Percentiles rank a stretch among this genome's conserved stretches.
These are phyloP conservation scores for Phycomyces blakesleeanus DNA, from an alignment of 192 early-diverging fungal genomes.

Conservation along the genomic window DNA sequence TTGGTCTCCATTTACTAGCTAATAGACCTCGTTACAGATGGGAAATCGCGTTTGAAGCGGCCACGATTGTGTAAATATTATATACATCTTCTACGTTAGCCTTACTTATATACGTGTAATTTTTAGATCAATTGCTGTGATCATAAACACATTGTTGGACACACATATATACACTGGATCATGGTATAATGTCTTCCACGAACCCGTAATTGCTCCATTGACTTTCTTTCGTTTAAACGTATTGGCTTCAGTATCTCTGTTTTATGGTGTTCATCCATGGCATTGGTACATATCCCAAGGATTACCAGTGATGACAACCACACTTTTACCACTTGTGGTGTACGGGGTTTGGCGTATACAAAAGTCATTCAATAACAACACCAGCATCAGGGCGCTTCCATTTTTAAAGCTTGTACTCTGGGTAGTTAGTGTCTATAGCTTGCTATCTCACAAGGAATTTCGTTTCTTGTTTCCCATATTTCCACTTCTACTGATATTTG, in stretches of 20 bases:
- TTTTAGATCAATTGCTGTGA: constrained; percentile 4
- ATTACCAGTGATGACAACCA: constrained; percentile 71
- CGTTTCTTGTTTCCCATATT: constrained; percentile 89
- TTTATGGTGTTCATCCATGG: constrained; percentile 90
- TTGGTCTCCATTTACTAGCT: constrained; percentile 59
- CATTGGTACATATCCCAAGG: constrained; percentile 90
- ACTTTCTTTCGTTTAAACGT: constrained; percentile 86
- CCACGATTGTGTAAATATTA: constrained; percentile 45
- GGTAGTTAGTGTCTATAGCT: constrained; percentile 63
- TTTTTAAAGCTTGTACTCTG: constrained; percentile 22
- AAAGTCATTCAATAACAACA: constrained; percentile 1
- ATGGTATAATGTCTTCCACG: constrained; percentile 58
- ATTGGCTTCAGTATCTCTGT: constrained; percentile 69
- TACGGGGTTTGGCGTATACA: constrained; percentile 45
- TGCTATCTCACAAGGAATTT: constrained; percentile 90
- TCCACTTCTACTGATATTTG: constrained; percentile 57
- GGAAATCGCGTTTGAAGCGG: constrained; percentile 29
- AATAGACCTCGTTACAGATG: constrained; percentile 7
- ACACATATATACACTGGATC: constrained; percentile 61
- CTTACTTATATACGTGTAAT: neutral
- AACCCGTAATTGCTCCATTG: constrained; percentile 68
- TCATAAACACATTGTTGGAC: constrained; percentile 52
- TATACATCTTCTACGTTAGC: neutral
- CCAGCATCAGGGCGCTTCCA: constrained; percentile 33
- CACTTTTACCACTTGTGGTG: constrained; percentile 66